Base-by-base conservation (phyloP, 192 early-diverging fungal genomes). In the Coemansia sp. region DNA sequence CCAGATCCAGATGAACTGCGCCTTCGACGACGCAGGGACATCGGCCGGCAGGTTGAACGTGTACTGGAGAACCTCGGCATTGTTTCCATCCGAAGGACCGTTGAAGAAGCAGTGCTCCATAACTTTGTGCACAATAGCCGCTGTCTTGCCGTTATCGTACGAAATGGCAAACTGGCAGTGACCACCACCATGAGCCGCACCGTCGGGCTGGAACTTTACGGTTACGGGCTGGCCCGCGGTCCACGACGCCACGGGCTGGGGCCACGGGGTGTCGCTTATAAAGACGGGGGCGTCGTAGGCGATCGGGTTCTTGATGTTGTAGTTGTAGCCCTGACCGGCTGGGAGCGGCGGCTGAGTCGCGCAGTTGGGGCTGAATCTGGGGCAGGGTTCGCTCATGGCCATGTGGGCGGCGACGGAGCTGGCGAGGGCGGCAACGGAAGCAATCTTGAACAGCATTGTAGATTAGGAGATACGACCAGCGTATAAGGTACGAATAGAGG, bases 141-240 rank as follows among this genome's bases (percentile, higher is more conserved):
- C 79, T 4, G 76, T 80, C 63, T 79, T 63, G 56, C 73, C 76
- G 22, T 60, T 69, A 3, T 25, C 23, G 48, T 77, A 82, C 22
- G 81, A 83, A 39, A 87, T 61, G 2, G 84, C 71, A 47, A 87
- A 85, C 70, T 85, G 61, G 81, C 84, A 85, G 64, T 85, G 70
- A 1, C 86, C 86, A 38, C 84, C 84, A 21, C 61, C 66, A 60
- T 85, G 84, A 38, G 53, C 59, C 2, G 67, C 75, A 1, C 60
- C 67, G 27, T 58, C 70, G 21, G 50, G 55, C 8, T 58, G 62
- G 51, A 77, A 82, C 47, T 82, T 70, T 37, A 77, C 12, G 2
- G 74, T 72, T 7, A 76, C 55, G 2, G 58, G 29, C 63, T 76
- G 45, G 15, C 74, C 74, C 8, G 75, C 79, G 11, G 56, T 82